phyloP scores from a whole-genome alignment of 1,284 basidiomycete species.

The Pholiota adiposa region DNA sequence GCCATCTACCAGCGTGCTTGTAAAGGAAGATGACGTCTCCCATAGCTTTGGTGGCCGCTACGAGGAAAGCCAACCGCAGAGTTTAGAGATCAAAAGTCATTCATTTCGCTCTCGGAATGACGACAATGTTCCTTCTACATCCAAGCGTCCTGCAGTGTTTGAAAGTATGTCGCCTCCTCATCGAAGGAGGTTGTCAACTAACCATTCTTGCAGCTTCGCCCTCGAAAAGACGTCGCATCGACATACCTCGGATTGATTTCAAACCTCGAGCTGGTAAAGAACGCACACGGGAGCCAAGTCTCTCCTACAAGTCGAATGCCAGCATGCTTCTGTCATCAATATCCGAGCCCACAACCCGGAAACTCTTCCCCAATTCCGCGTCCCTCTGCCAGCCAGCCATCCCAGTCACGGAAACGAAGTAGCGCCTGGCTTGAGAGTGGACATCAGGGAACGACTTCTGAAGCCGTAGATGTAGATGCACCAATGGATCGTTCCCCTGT shows the following conservation, averaged over 20 bases:
- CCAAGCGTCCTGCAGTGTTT: constrained; percentile 8
- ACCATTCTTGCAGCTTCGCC: constrained; percentile 10
- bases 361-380: constrained; percentile 8
- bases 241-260: not conserved
- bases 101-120: not conserved
- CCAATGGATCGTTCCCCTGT: not conserved
- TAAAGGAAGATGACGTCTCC: not conserved
- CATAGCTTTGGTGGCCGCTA: not conserved
- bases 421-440: constrained; percentile 12
- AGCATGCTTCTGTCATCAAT: not conserved
- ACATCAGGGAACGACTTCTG: not conserved
- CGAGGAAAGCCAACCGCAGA: not conserved
- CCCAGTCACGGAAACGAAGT: not conserved
- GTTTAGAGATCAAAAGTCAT: not conserved
- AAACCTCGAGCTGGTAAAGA: constrained; percentile 10
- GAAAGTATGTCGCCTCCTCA: constrained; percentile 8
- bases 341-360: constrained; percentile 18
- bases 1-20: not conserved
- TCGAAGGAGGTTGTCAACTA: no score
- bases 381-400: constrained; percentile 14
- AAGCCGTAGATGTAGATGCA: not conserved
- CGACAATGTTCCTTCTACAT: not conserved
- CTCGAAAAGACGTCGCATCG: constrained; percentile 16
- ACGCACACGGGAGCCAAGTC: not conserved
- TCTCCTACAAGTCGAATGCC: not conserved